A percentile compares a stretch with the other conserved stretches of the same genome.
Conservation (phyloP, 805 yeast species). For the Sungouiozyma intestinalis region DNA sequence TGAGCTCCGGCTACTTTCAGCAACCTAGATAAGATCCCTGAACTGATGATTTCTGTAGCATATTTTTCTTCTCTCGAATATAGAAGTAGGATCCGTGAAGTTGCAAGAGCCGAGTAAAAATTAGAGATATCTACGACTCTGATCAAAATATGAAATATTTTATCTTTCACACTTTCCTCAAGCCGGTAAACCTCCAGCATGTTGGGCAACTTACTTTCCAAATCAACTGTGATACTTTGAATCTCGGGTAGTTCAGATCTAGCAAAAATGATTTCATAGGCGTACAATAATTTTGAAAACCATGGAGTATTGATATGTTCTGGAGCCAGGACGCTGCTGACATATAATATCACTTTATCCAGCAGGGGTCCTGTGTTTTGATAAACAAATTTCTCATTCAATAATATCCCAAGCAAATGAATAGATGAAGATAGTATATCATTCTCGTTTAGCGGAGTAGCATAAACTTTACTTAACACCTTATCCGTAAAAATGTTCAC, state of each 20-base stretch:
- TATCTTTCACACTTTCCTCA: conserved; percentile 15
- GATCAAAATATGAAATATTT: conserved; percentile 37
- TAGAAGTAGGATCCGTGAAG: conserved; percentile 46
- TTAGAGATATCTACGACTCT: conserved; percentile 32
- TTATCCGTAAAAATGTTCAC: conserved; percentile 29
- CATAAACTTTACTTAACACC: conserved; percentile 31
- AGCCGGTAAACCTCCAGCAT: conserved; percentile 18
- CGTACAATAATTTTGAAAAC: conserved; percentile 47
- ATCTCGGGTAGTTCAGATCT: conserved; percentile 40
- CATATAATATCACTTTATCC: conserved; percentile 29
- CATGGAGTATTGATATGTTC: conserved; percentile 38
- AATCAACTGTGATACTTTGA: conserved; percentile 25
- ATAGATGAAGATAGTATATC: conserved; percentile 32
- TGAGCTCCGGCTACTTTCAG: conserved; percentile 33
- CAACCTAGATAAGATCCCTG: conserved; percentile 40
- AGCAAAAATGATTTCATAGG: conserved; percentile 46
- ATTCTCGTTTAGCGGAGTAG: conserved; percentile 26
- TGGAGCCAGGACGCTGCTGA: conserved; percentile 30
- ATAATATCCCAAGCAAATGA: conserved; percentile 34
- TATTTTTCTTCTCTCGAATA: conserved; percentile 37
- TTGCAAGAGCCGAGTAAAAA: conserved; percentile 39
- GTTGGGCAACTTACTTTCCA: conserved; percentile 12
- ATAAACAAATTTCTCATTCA: conserved; percentile 32
- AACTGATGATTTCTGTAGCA: conserved; percentile 34
- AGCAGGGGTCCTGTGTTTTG: conserved; percentile 27